Percentiles rank a stretch among this genome's conserved stretches.
Conservation (phyloP, 176 grass and related monocot species). For the Calamus simplicifolius region DNA sequence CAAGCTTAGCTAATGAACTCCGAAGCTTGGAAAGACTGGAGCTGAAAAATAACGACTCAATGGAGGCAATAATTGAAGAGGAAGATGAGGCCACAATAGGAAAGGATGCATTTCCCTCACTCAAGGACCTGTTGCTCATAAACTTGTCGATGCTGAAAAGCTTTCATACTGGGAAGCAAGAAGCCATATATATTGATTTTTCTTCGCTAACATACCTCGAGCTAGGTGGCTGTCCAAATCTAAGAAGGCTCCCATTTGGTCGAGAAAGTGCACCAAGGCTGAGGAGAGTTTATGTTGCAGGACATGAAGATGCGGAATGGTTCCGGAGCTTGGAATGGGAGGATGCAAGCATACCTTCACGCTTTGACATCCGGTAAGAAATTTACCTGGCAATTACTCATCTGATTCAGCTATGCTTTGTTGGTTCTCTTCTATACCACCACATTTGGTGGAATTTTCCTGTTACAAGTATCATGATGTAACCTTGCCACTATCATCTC, state of each 20-base stretch:
- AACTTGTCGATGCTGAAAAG: slow-evolving; percentile 4
- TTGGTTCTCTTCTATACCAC: no score
- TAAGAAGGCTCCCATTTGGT: slow-evolving; percentile 9
- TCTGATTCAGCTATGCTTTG: no score
- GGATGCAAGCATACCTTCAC: slow-evolving; percentile 3
- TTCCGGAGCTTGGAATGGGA: slow-evolving; percentile 7
- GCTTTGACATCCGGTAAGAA: neutral
- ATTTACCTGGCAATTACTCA: no score
- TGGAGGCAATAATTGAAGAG: slow-evolving; percentile 6
- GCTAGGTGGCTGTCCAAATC: neutral
- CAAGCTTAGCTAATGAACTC: slow-evolving; percentile 13
- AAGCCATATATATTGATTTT: slow-evolving; percentile 3
- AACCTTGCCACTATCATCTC: no score
- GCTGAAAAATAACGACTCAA: neutral
- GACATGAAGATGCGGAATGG: neutral
- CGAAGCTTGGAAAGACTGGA: slow-evolving; percentile 1
- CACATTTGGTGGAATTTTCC: no score
- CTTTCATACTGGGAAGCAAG: slow-evolving; percentile 9
- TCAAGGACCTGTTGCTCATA: slow-evolving; percentile 5
- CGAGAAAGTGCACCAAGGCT: slow-evolving; percentile 3
- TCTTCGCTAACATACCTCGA: slow-evolving; percentile 6
- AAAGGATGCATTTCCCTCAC: slow-evolving; percentile 8
- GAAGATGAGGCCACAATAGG: neutral
- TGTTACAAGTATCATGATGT: no score
- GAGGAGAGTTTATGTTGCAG: slow-evolving; percentile 15